Evolutionary conservation across 1,139 yeast genomes (phyloP).

Genomic region (Blastobotrys illinoisensis): DNA sequence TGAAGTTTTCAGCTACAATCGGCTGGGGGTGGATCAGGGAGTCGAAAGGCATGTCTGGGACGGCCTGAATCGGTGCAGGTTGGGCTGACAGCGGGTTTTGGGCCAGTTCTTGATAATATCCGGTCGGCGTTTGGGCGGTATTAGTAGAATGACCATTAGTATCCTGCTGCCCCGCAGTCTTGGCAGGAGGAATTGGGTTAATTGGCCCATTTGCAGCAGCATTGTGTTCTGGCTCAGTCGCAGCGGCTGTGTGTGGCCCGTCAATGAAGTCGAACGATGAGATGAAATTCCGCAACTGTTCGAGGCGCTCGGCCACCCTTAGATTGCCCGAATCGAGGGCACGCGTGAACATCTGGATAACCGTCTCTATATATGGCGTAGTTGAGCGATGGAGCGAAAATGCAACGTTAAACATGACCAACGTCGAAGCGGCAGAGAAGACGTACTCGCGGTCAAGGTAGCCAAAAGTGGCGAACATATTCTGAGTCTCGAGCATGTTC

Average conservation of each 20-base stretch:
- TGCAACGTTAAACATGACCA: slow-evolving; percentile 31
- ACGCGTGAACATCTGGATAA: slow-evolving; percentile 8
- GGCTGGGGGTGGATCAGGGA: not conserved
- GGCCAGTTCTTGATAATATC: not conserved
- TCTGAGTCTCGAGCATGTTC: slow-evolving; percentile 67
- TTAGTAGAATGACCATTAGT: not conserved
- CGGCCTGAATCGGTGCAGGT: not conserved
- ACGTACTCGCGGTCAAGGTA: slow-evolving; percentile 86
- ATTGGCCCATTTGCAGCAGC: not conserved
- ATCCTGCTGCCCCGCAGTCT: not conserved
- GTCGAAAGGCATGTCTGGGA: not conserved
- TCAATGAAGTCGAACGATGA: slow-evolving; percentile 16
- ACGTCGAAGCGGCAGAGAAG: slow-evolving; percentile 74
- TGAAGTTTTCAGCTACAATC: not conserved
- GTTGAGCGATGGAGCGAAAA: slow-evolving; percentile 8
- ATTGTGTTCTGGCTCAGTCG: not conserved
- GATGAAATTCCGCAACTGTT: slow-evolving; percentile 16
- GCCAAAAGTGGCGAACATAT: slow-evolving; percentile 78
- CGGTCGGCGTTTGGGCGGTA: not conserved
- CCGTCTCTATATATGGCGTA: slow-evolving; percentile 7
- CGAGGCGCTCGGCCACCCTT: slow-evolving; percentile 12
- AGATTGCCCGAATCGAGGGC: slow-evolving; percentile 6
- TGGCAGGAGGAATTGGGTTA: not conserved
- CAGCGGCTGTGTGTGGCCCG: not conserved
- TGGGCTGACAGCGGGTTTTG: not conserved